Conservation (phyloP, 177 flowering plant species). For the Vitis hybrid region DNA sequence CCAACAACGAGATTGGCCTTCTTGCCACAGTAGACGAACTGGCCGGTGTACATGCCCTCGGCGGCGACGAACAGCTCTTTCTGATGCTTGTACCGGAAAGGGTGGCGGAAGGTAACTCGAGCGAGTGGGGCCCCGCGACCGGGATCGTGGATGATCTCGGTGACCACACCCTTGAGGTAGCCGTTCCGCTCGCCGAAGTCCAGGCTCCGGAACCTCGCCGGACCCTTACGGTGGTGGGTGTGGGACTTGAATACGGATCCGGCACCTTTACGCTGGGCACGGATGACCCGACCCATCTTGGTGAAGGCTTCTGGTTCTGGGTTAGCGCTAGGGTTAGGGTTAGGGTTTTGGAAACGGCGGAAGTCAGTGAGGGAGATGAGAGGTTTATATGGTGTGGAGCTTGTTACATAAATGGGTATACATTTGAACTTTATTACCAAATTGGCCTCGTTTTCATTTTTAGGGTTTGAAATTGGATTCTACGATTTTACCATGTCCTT, state of each 20-base stretch:
- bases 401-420: not conserved
- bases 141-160: constrained; percentile 44
- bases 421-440: no score
- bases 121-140: constrained; percentile 45
- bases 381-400: not conserved
- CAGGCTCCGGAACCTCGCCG: constrained; percentile 30
- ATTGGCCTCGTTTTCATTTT: no score
- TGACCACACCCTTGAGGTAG: constrained; percentile 32
- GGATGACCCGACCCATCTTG: constrained; percentile 31
- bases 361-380: not conserved
- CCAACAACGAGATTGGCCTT: constrained; percentile 31
- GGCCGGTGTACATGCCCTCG: constrained; percentile 40
- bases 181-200: constrained; percentile 44
- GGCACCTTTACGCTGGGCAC: constrained; percentile 44
- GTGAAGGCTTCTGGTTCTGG: no score
- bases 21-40: constrained; percentile 36
- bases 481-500: no score
- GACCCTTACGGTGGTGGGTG: constrained; percentile 37
- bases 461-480: no score
- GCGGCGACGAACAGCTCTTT: constrained; percentile 41
- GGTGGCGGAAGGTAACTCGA: constrained; percentile 33
- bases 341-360: constrained; percentile 1
- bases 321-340: not conserved
- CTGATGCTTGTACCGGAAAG: constrained; percentile 35
- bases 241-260: constrained; percentile 39